A percentile compares a stretch with the other conserved stretches of the same genome.
These are phyloP conservation scores for Malus asiatica DNA, from an alignment of 306 rosid genomes.

Conservation along the genomic window DNA sequence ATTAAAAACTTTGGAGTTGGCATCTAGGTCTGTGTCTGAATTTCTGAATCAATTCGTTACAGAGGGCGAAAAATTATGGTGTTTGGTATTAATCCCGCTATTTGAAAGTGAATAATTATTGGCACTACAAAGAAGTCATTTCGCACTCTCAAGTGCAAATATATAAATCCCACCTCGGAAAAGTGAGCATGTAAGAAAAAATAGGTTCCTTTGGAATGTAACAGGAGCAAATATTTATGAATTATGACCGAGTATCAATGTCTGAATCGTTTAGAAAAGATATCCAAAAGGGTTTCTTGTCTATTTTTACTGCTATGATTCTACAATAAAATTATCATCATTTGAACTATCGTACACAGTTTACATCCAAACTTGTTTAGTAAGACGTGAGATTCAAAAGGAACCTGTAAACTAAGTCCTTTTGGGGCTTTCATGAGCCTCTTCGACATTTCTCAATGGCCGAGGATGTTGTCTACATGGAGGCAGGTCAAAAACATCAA, in stretches of 20 bases:
- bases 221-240: too few relatives aligned
- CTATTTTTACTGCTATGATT: not conserved
- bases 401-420: not conserved
- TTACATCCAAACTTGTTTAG: not conserved
- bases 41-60: not conserved
- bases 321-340: slow-evolving; percentile 1
- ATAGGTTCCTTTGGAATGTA: too few relatives aligned
- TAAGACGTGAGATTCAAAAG: not conserved
- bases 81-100: not conserved
- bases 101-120: not conserved
- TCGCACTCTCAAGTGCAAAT: too few relatives aligned
- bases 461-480: not conserved
- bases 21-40: too few relatives aligned
- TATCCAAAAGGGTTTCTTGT: not conserved
- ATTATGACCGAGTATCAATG: not conserved
- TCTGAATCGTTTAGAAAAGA: not conserved
- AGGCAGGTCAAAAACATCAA: not conserved
- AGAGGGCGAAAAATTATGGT: not conserved
- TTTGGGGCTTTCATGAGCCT: not conserved
- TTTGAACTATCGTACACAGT: not conserved
- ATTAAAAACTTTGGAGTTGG: not conserved
- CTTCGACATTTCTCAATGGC: not conserved
- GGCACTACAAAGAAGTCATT: not conserved
- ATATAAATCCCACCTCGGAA: too few relatives aligned
- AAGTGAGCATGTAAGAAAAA: too few relatives aligned